These are phyloP conservation scores for Coemansia sp. DNA, from an alignment of 192 early-diverging fungal species.

Conservation along the genomic window DNA sequence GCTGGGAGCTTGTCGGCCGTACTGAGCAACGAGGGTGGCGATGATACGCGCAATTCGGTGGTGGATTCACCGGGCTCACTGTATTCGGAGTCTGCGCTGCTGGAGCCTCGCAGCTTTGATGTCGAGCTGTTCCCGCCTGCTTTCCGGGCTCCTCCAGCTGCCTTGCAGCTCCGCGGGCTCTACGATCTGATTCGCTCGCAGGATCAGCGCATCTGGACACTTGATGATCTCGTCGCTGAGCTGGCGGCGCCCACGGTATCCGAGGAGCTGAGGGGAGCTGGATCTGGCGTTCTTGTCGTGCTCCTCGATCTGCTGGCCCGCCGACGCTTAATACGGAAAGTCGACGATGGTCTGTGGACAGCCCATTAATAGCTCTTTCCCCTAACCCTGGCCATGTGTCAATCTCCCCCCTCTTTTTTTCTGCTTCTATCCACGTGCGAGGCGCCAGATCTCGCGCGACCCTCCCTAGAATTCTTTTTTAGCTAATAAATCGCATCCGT, in stretches of 20 bases:
- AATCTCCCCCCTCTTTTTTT: neutral
- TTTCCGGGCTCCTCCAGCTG: conserved; percentile 26
- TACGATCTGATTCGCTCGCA: conserved; percentile 18
- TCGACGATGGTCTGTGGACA: conserved; percentile 32
- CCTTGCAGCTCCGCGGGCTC: conserved; percentile 27
- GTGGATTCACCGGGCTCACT: neutral
- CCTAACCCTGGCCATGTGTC: neutral
- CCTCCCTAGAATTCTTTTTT: neutral
- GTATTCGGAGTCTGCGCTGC: neutral
- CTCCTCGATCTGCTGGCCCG: conserved; percentile 40
- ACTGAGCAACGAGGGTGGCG: neutral
- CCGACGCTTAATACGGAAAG: conserved; percentile 30
- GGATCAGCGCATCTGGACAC: conserved; percentile 36
- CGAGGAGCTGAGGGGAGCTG: conserved; percentile 11
- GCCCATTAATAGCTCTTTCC: conserved; percentile 15
- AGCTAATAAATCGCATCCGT: neutral
- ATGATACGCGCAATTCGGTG: conserved; percentile 5
- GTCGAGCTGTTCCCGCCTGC: conserved; percentile 32
- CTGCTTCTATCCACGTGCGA: neutral
- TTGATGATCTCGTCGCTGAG: conserved; percentile 21
- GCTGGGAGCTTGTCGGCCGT: conserved; percentile 14
- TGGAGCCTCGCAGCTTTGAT: conserved; percentile 10
- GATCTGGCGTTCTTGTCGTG: conserved; percentile 12
- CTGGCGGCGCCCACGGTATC: conserved; percentile 1
- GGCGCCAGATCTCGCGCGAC: neutral